phyloP scores from a whole-genome alignment of 495 filamentous ascomycete species.

The Aspergillus ostianus region DNA sequence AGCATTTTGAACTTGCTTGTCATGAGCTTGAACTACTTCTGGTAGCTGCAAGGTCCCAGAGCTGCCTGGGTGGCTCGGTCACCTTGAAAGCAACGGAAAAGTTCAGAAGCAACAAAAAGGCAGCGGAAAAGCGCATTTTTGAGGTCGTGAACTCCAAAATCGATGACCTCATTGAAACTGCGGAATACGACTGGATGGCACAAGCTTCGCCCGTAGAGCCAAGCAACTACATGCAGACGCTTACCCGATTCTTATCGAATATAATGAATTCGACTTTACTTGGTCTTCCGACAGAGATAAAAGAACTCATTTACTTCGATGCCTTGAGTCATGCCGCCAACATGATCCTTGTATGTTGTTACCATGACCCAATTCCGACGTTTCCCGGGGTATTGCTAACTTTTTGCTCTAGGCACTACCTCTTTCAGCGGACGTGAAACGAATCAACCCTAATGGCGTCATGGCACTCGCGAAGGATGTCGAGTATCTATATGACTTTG shows the following conservation, averaged over 20 bases:
- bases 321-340: conserved; percentile 86
- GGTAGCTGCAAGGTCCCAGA: conserved; percentile 74
- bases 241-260: conserved; percentile 89
- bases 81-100: conserved; percentile 76
- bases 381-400: conserved; percentile 9
- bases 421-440: conserved; percentile 71
- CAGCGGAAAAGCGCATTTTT: conserved; percentile 95
- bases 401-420: conserved; percentile 63
- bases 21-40: conserved; percentile 80
- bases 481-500: conserved; percentile 77
- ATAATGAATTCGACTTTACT: conserved; percentile 94
- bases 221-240: conserved; percentile 88
- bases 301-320: conserved; percentile 96
- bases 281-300: conserved; percentile 89
- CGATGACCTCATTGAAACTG: conserved; percentile 92
- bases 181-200: conserved; percentile 94
- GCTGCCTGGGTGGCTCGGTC: conserved; percentile 68
- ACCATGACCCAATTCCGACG: background rate
- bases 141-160: conserved; percentile 99
- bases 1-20: conserved; percentile 94
- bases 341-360: conserved; percentile 68
- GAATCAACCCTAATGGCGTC: conserved; percentile 85
- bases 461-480: conserved; percentile 78
- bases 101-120: conserved; percentile 89
- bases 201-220: conserved; percentile 62